phyloP scores from a whole-genome alignment of 1,139 yeast genomes.

The Yamadazyma atlantica region DNA sequence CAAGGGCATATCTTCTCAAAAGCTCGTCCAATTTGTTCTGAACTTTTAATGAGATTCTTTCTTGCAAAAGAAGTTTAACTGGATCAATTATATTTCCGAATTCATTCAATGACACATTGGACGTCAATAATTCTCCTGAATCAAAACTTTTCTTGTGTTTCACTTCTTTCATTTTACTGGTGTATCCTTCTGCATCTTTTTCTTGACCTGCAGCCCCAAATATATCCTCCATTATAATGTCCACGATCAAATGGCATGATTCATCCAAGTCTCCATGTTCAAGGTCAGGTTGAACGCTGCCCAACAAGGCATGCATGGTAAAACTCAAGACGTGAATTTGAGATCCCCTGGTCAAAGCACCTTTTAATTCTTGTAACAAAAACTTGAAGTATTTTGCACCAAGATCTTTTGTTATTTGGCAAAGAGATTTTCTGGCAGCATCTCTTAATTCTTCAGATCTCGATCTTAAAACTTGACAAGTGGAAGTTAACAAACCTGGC shows the following conservation, averaged over 20 bases:
- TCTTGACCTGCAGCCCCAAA: constrained; percentile 94
- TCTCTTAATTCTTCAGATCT: constrained; percentile 89
- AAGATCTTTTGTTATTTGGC: constrained; percentile 59
- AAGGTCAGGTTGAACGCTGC: constrained; percentile 47
- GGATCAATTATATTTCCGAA: constrained; percentile 72
- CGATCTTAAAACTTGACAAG: constrained; percentile 86
- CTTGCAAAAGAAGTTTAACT: constrained; percentile 61
- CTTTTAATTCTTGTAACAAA: constrained; percentile 71
- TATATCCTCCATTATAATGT: constrained; percentile 84
- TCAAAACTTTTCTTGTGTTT: constrained; percentile 87
- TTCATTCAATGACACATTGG: constrained; percentile 57
- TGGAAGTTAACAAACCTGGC: constrained; percentile 79
- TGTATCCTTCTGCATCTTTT: constrained; percentile 92
- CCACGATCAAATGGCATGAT: constrained; percentile 59
- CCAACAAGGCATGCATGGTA: constrained; percentile 74
- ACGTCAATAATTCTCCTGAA: constrained; percentile 74
- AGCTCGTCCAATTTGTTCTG: constrained; percentile 81
- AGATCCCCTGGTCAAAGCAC: constrained; percentile 84
- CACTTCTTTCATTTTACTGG: constrained; percentile 85
- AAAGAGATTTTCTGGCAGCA: constrained; percentile 74
- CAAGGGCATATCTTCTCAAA: constrained; percentile 71
- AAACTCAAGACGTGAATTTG: constrained; percentile 92
- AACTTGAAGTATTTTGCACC: constrained; percentile 77
- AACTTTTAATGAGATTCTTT: constrained; percentile 63
- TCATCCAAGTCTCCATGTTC: constrained; percentile 77